phyloP scores from a whole-genome alignment of 2,329 filamentous ascomycete genomes.

The Penicillium janthinellum region DNA sequence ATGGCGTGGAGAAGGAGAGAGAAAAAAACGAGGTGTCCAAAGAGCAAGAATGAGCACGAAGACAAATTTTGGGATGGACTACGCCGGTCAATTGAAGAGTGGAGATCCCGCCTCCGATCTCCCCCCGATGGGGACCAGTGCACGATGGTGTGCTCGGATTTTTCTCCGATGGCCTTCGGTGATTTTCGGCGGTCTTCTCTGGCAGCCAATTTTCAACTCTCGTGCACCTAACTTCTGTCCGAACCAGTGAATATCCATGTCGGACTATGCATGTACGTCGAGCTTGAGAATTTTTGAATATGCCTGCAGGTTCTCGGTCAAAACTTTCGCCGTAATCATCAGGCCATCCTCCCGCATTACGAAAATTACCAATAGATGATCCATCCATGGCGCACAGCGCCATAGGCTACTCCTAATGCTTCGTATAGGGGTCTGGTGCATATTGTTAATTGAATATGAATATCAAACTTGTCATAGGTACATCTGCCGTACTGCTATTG shows the following conservation, averaged over 20 bases:
- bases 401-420: background rate
- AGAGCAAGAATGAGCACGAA: background rate
- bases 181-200: constrained; percentile 14
- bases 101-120: constrained; percentile 27
- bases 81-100: constrained; percentile 17
- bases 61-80: constrained; percentile 23
- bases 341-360: background rate
- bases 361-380: too few species aligned
- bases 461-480: background rate
- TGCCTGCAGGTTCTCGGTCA: background rate
- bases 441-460: too few species aligned
- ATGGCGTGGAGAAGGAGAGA: constrained; percentile 23
- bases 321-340: background rate
- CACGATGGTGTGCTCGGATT: constrained; percentile 11
- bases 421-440: too few species aligned
- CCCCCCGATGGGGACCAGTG: constrained; percentile 9
- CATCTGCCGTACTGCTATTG: background rate
- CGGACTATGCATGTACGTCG: too few species aligned
- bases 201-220: background rate
- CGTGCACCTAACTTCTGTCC: background rate
- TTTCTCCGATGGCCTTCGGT: constrained; percentile 12
- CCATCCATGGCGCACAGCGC: background rate
- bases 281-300: too few species aligned
- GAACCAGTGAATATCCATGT: too few species aligned
- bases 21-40: constrained; percentile 2